Percentiles rank a stretch among this genome's conserved stretches.
These are phyloP conservation scores for Eustoma russellianum DNA, from an alignment of 257 asterid genomes.

Conservation along the genomic window DNA sequence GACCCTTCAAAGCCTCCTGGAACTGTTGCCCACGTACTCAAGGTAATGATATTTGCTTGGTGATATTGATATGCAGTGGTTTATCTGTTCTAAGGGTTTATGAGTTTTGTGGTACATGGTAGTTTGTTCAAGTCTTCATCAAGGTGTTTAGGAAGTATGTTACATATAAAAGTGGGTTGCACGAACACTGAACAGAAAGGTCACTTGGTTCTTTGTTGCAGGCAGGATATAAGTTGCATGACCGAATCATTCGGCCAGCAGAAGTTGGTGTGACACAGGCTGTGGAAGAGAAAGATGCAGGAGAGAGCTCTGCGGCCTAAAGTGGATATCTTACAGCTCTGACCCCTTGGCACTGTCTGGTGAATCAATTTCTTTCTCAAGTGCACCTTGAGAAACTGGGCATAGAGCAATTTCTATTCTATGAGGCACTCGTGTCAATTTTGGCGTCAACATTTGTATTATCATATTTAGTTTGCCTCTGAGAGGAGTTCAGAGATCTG, in stretches of 20 bases:
- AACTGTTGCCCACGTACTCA: conserved; percentile 68
- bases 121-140: not conserved
- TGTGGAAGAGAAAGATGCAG: conserved; percentile 20
- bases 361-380: too few species aligned
- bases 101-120: not conserved
- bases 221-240: conserved; percentile 68
- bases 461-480: too few species aligned
- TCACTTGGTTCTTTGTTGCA: conserved; percentile 16
- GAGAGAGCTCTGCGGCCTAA: too few species aligned
- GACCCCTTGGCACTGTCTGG: too few species aligned
- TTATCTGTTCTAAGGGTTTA: not conserved
- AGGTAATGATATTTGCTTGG: conserved; percentile 41
- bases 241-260: conserved; percentile 77
- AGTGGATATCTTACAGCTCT: too few species aligned
- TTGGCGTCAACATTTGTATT: too few species aligned
- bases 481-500: too few species aligned
- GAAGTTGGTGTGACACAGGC: conserved; percentile 78
- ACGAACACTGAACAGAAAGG: not conserved
- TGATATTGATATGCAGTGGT: not conserved
- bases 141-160: not conserved
- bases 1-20: conserved; percentile 78
- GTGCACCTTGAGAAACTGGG: too few species aligned
- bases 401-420: too few species aligned
- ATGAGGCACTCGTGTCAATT: too few species aligned
- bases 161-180: too few species aligned